Conservation (phyloP, 2,329 filamentous ascomycete species). For the Colletotrichum eremochloae region DNA sequence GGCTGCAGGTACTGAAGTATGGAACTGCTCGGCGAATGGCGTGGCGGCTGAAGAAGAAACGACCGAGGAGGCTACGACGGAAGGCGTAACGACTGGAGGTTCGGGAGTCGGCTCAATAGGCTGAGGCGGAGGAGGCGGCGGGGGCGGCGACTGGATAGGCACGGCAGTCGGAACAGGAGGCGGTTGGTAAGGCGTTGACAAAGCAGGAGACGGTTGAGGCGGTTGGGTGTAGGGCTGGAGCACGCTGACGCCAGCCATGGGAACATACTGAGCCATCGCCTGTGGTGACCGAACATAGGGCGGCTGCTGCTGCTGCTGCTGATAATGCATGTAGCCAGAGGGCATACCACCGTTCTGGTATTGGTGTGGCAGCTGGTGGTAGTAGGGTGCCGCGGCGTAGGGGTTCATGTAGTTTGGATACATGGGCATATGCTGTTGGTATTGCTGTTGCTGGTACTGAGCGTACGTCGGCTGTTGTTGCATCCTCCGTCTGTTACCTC, state of each 20-base stretch:
- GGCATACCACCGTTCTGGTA: conserved; percentile 67
- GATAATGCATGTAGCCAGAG: conserved; percentile 64
- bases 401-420: conserved; percentile 64
- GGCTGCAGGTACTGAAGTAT: conserved; percentile 20
- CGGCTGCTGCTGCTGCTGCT: conserved; percentile 47
- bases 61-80: conserved; percentile 21
- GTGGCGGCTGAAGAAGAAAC: conserved; percentile 23
- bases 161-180: conserved; percentile 59
- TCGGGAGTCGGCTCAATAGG: conserved; percentile 35
- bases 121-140: conserved; percentile 44
- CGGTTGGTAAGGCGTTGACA: conserved; percentile 70
- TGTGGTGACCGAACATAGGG: conserved; percentile 64
- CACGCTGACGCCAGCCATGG: conserved; percentile 62
- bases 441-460: conserved; percentile 45
- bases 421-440: conserved; percentile 54
- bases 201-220: conserved; percentile 64
- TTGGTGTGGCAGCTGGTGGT: conserved; percentile 70
- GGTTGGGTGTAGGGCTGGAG: conserved; percentile 63
- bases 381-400: conserved; percentile 61
- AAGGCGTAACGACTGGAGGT: conserved; percentile 36
- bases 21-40: conserved; percentile 30
- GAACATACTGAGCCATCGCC: conserved; percentile 67
- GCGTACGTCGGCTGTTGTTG: conserved; percentile 54
- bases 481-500: conserved; percentile 54
- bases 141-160: conserved; percentile 65